These are phyloP conservation scores for Boletales sp. DNA, from an alignment of 768 basidiomycete species.

Conservation along the genomic window DNA sequence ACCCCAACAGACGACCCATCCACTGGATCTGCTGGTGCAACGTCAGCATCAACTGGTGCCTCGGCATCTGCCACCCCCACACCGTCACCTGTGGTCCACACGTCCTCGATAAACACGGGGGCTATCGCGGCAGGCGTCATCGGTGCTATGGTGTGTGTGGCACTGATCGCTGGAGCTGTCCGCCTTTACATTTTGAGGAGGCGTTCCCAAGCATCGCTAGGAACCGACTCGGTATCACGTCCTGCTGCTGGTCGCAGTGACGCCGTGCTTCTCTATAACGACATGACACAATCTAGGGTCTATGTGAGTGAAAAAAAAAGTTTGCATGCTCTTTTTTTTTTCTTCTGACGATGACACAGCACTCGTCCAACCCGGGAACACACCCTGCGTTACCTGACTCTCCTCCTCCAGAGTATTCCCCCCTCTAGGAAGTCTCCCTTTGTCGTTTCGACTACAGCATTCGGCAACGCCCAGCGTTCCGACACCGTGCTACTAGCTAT, in stretches of 20 bases:
- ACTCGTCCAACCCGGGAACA: conserved; percentile 36
- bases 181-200: conserved; percentile 38
- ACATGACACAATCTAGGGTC: conserved; percentile 23
- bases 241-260: conserved; percentile 8
- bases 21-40: conserved; percentile 11
- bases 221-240: background rate
- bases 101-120: conserved; percentile 35
- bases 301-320: conserved; percentile 23
- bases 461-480: too few relatives aligned
- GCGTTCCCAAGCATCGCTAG: conserved; percentile 17
- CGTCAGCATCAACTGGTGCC: conserved; percentile 7
- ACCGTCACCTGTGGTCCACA: conserved; percentile 4
- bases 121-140: conserved; percentile 65
- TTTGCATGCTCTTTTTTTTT: background rate
- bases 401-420: too few relatives aligned
- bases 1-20: conserved; percentile 33
- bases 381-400: conserved; percentile 24
- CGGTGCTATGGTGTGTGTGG: conserved; percentile 56
- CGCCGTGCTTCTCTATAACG: conserved; percentile 4
- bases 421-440: too few relatives aligned
- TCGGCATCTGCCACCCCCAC: conserved; percentile 11
- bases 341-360: conserved; percentile 16
- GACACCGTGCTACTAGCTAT: too few relatives aligned
- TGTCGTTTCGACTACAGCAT: too few relatives aligned
- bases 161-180: conserved; percentile 35